Evolutionary conservation across 257 asterid species (phyloP), one percentile per base, ranked within the genome.

Genomic region (Solanum paucissectum): DNA sequence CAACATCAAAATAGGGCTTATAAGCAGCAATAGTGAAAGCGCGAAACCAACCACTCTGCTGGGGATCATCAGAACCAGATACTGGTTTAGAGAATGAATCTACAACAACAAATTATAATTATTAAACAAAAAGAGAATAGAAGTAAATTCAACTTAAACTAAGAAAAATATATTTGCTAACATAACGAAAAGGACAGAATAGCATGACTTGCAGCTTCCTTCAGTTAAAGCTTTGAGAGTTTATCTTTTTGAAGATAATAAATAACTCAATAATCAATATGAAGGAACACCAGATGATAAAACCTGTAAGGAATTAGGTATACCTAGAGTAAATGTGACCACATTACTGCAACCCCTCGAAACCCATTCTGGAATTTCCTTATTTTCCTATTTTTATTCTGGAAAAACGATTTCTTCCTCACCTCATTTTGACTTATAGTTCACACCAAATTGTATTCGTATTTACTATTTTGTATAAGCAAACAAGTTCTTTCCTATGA

Each of bases 1-100:
- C 99, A 81, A 97, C 99, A 89, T 97, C 98, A 90, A 97, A 97
- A 86, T 97, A 97, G 79, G 99, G 99, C 90, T 92, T 93, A 93
- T 97, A 97, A 75, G 99, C 96, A 90, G 94, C 95, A 91, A 97
- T 69, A 55, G 99, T 91, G 95, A 97, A 95, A 86, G 94, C 87
- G 40, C 92, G 93, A 83, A 97, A 92, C 99, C 99, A 97, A 88
- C 98, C 98, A 86, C 94, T 86, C 89, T 94, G 98, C 90, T 95
- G 95, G 86, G 95, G 93, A 86, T 91, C 95, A 38, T 93, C 98
- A 86, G 98, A 89, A 88, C 98, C 96, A 34, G 95, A 90, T 52
- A 72, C 90, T 29, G 98, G 93, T 92, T 95, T 95, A 83, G 98
- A 87, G 93, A 97, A 97, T 69, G 98, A 90, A 92, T 97, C 99